These are phyloP conservation scores for Neodidymelliopsis sp. DNA, from an alignment of 2,329 filamentous ascomycete species.

Conservation along the genomic window DNA sequence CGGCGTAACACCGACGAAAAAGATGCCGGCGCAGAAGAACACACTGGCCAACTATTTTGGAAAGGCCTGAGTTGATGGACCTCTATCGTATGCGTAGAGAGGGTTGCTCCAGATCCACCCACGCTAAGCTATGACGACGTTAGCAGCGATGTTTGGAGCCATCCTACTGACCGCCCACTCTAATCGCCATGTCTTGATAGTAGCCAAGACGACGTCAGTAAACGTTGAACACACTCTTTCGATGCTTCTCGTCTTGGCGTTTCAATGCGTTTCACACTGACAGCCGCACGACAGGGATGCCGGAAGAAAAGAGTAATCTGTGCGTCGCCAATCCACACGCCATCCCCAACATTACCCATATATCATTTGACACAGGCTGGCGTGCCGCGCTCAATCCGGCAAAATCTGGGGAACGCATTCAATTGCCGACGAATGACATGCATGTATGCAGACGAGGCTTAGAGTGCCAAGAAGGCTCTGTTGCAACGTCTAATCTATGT, in stretches of 20 bases:
- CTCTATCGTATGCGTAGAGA: too few species aligned
- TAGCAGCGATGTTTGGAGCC: not conserved
- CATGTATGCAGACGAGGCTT: conserved; percentile 18
- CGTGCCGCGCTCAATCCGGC: conserved; percentile 26
- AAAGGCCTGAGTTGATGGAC: conserved; percentile 16
- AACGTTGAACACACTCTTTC: not conserved
- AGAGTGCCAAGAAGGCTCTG: conserved; percentile 28
- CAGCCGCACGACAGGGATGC: conserved; percentile 10
- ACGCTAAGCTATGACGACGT: too few species aligned
- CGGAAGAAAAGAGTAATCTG: conserved; percentile 4
- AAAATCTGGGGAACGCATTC: conserved; percentile 26
- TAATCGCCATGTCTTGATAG: not conserved
- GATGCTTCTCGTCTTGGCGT: conserved; percentile 16
- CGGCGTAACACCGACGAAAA: conserved; percentile 42
- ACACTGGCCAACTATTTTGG: conserved; percentile 45
- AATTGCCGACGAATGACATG: conserved; percentile 22
- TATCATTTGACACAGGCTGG: conserved; percentile 21
- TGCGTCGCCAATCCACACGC: conserved; percentile 22
- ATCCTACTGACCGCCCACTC: too few species aligned
- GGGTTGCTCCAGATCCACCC: too few species aligned
- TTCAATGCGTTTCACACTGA: conserved; percentile 18
- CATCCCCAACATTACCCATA: conserved; percentile 27
- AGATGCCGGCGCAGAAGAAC: conserved; percentile 42
- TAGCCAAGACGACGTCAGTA: not conserved
- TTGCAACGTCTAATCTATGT: conserved; percentile 29